Evolutionary conservation across 176 grass and related monocot genomes (phyloP).

Genomic region (Rhipidocladum racemiflorum): DNA sequence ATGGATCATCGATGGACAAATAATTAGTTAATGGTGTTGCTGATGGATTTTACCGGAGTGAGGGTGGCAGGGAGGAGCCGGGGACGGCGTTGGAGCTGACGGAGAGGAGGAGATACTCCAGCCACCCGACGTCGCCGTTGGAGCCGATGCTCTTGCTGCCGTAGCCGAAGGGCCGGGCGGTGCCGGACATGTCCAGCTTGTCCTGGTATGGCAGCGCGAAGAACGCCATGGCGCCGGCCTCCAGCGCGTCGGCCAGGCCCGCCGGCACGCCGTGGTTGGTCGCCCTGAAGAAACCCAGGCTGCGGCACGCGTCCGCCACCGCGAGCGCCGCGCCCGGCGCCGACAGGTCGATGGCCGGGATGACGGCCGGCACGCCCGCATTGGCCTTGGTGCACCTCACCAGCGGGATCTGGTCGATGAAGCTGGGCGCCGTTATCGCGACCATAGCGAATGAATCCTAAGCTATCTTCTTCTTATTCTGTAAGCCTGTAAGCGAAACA

Average conservation of each 20-base stretch:
- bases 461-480: background rate
- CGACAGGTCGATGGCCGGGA: conserved; percentile 45
- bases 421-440: conserved; percentile 25
- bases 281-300: conserved; percentile 73
- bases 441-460: conserved; percentile 7
- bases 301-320: conserved; percentile 49
- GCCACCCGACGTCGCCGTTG: conserved; percentile 83
- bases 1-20: background rate
- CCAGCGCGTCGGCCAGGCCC: conserved; percentile 40
- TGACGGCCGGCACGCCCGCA: background rate
- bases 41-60: conserved; percentile 17
- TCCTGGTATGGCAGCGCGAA: conserved; percentile 52
- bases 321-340: conserved; percentile 32
- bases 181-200: conserved; percentile 45
- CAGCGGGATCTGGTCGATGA: conserved; percentile 28
- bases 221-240: conserved; percentile 55
- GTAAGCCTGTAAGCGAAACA: background rate
- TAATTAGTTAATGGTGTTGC: background rate
- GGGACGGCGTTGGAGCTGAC: background rate
- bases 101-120: conserved; percentile 79
- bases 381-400: conserved; percentile 1
- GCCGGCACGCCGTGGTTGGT: conserved; percentile 66
- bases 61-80: background rate
- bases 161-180: conserved; percentile 48
- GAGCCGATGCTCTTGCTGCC: conserved; percentile 73